Conservation (phyloP, 441 rosid species). For the Erodium chrysanthum region DNA sequence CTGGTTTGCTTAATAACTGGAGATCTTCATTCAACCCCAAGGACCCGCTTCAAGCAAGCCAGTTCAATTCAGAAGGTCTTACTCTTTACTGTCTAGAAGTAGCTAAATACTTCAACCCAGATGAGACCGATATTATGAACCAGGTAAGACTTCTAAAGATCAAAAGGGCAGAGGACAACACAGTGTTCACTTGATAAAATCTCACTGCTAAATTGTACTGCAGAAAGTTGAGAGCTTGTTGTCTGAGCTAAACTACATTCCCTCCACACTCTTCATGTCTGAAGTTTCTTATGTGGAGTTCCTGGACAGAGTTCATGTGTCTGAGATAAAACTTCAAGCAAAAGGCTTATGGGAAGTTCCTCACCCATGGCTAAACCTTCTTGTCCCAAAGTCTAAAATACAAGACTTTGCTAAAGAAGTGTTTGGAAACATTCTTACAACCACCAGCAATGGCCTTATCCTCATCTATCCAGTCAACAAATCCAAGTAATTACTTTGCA, state of each 20-base stretch:
- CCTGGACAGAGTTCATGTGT: constrained; percentile 79
- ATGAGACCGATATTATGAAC: constrained; percentile 29
- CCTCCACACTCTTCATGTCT: constrained; percentile 61
- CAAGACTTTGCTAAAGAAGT: constrained; percentile 56
- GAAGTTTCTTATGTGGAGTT: constrained; percentile 71
- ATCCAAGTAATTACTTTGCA: constrained; percentile 51
- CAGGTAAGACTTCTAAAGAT: constrained; percentile 31
- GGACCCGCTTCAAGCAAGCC: constrained; percentile 58
- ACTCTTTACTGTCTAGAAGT: constrained; percentile 77
- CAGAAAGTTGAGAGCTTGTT: constrained; percentile 20
- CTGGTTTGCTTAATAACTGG: constrained; percentile 71
- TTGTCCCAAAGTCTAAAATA: constrained; percentile 62
- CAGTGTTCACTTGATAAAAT: background rate
- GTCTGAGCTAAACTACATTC: constrained; percentile 49
- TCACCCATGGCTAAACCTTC: constrained; percentile 94
- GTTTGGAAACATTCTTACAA: constrained; percentile 61
- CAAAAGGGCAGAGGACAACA: background rate
- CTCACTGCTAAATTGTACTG: background rate
- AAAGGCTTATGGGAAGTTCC: constrained; percentile 96
- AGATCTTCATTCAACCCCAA: constrained; percentile 65
- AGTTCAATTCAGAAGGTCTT: constrained; percentile 63
- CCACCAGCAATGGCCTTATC: constrained; percentile 85
- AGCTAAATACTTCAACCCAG: constrained; percentile 52
- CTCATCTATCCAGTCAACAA: constrained; percentile 84
- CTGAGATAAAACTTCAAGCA: constrained; percentile 65